These are phyloP conservation scores for Ogataea degrootiae DNA, from an alignment of 805 yeast species.

Conservation along the genomic window DNA sequence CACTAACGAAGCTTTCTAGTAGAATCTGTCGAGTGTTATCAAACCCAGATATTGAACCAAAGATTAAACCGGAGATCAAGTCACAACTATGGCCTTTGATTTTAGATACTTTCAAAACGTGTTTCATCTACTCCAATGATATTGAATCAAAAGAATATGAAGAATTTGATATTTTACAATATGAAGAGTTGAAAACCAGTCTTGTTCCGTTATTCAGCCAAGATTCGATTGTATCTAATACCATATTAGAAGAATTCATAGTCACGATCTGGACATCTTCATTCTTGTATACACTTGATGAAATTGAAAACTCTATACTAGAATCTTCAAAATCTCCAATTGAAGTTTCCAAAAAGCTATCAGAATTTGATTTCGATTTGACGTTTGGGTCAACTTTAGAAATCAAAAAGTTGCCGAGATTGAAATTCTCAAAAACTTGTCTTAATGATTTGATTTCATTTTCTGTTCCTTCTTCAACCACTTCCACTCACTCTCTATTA, in stretches of 20 bases:
- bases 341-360: conserved; percentile 35
- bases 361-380: conserved; percentile 40
- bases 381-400: conserved; percentile 63
- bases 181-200: conserved; percentile 34
- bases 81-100: conserved; percentile 36
- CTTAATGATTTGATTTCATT: conserved; percentile 47
- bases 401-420: conserved; percentile 38
- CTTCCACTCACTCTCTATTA: conserved; percentile 18
- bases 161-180: conserved; percentile 41
- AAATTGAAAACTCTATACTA: conserved; percentile 36
- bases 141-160: conserved; percentile 31
- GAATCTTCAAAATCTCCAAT: conserved; percentile 20
- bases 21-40: conserved; percentile 27
- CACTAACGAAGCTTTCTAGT: conserved; percentile 33
- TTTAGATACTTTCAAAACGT: conserved; percentile 36
- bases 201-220: conserved; percentile 38
- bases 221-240: conserved; percentile 17
- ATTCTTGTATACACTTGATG: conserved; percentile 54
- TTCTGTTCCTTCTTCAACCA: conserved; percentile 29
- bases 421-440: conserved; percentile 49
- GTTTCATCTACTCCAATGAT: conserved; percentile 31
- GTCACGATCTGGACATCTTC: conserved; percentile 54
- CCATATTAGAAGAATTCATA: conserved; percentile 39
- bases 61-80: conserved; percentile 13
- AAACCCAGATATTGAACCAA: background rate